Evolutionary conservation across 805 yeast genomes (phyloP).

Genomic region (Lipomyces orientalis): DNA sequence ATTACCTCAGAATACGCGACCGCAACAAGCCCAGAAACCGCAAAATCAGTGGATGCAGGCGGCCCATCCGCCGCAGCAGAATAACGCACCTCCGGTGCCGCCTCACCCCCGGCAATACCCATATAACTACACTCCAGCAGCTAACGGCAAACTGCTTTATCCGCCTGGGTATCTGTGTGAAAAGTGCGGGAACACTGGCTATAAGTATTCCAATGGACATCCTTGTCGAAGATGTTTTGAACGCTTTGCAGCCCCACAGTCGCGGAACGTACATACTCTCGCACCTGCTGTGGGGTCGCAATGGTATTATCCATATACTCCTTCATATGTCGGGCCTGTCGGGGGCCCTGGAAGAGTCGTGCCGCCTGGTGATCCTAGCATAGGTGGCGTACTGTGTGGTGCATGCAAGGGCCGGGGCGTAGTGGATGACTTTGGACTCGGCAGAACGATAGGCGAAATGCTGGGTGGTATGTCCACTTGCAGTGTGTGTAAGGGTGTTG

Average conservation of each 20-base stretch:
- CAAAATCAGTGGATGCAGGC: background rate
- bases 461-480: constrained; percentile 25
- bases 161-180: constrained; percentile 66
- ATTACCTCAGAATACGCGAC: constrained; percentile 1
- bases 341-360: constrained; percentile 50
- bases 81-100: background rate
- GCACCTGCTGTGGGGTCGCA: constrained; percentile 37
- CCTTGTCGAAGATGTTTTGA: constrained; percentile 76
- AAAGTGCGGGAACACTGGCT: constrained; percentile 78
- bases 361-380: constrained; percentile 75
- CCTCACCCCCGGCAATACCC: constrained; percentile 5
- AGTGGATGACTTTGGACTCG: constrained; percentile 52
- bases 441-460: constrained; percentile 13
- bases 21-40: background rate
- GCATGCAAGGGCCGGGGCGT: constrained; percentile 71
- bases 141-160: constrained; percentile 55
- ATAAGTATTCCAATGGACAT: constrained; percentile 61
- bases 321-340: constrained; percentile 2
- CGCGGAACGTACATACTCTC: constrained; percentile 37
- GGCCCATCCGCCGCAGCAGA: background rate
- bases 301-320: constrained; percentile 39
- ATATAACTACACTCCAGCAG: constrained; percentile 22
- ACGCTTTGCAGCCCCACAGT: constrained; percentile 56
- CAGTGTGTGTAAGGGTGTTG: constrained; percentile 29
- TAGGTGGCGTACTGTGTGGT: constrained; percentile 78